phyloP scores from a whole-genome alignment of 306 rosid species.

The Begonia loranthoides region DNA sequence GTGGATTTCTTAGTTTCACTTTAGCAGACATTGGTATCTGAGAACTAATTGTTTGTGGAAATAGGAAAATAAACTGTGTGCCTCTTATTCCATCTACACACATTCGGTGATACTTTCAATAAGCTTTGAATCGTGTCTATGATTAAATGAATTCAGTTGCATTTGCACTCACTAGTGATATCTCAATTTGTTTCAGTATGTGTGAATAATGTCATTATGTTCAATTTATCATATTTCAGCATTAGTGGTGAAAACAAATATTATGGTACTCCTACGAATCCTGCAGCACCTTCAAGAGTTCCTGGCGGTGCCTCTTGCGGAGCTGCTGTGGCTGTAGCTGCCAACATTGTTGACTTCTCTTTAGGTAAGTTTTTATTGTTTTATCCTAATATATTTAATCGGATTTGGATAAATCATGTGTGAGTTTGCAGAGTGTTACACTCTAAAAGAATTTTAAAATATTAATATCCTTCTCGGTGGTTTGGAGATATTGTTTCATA shows the following conservation, averaged over 20 bases:
- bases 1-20: no score
- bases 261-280: constrained; percentile 73
- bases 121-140: no score
- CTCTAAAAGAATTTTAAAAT: no score
- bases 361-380: constrained; percentile 43
- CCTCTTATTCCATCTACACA: no score
- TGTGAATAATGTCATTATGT: not conserved
- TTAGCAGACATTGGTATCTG: no score
- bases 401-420: not conserved
- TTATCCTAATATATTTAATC: not conserved
- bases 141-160: no score
- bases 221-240: constrained; percentile 29
- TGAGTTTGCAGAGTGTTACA: no score
- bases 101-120: no score
- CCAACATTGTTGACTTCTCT: constrained; percentile 73
- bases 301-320: constrained; percentile 97
- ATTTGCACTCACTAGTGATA: not conserved
- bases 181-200: not conserved
- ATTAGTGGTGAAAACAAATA: constrained; percentile 75
- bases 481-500: constrained; percentile 1
- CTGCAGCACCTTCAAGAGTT: constrained; percentile 45
- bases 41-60: no score
- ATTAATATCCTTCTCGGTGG: no score
- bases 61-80: no score
- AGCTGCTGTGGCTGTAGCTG: constrained; percentile 93